These are phyloP conservation scores for Russula sp. DNA, from an alignment of 768 basidiomycete species.

Conservation along the genomic window DNA sequence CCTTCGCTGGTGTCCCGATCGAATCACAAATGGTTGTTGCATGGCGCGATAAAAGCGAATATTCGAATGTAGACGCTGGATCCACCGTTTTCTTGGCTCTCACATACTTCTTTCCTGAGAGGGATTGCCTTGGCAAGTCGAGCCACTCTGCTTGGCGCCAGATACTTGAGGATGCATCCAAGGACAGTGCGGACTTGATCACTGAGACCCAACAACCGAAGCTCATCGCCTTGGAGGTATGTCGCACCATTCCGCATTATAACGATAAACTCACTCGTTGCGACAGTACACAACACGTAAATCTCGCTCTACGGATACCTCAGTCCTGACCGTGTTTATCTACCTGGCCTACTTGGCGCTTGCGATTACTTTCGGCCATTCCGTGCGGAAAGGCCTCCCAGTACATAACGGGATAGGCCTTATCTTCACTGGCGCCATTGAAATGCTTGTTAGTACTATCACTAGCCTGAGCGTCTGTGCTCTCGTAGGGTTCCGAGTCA, in stretches of 20 bases:
- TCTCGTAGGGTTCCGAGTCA: slow-evolving; percentile 80
- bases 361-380: slow-evolving; percentile 67
- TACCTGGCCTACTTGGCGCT: slow-evolving; percentile 75
- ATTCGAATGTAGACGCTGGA: slow-evolving; percentile 43
- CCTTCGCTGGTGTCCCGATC: slow-evolving; percentile 58
- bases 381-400: slow-evolving; percentile 69
- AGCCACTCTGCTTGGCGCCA: slow-evolving; percentile 64
- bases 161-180: slow-evolving; percentile 41
- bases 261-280: slow-evolving; percentile 1
- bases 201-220: slow-evolving; percentile 39
- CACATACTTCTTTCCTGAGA: slow-evolving; percentile 78
- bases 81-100: slow-evolving; percentile 67
- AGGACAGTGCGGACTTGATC: slow-evolving; percentile 34
- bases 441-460: slow-evolving; percentile 87
- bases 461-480: slow-evolving; percentile 92
- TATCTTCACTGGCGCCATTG: slow-evolving; percentile 88
- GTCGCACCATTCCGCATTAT: slow-evolving; percentile 16
- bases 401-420: slow-evolving; percentile 90
- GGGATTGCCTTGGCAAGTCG: slow-evolving; percentile 55
- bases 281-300: slow-evolving; percentile 49
- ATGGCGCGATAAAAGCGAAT: slow-evolving; percentile 54
- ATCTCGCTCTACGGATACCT: slow-evolving; percentile 43
- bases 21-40: slow-evolving; percentile 75
- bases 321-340: slow-evolving; percentile 62
- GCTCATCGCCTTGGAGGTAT: slow-evolving; percentile 42